A percentile compares a stretch with the other conserved stretches of the same genome.
Evolutionary conservation across 768 basidiomycete genomes (phyloP).

Genomic region (Boletellus ananiceps): DNA sequence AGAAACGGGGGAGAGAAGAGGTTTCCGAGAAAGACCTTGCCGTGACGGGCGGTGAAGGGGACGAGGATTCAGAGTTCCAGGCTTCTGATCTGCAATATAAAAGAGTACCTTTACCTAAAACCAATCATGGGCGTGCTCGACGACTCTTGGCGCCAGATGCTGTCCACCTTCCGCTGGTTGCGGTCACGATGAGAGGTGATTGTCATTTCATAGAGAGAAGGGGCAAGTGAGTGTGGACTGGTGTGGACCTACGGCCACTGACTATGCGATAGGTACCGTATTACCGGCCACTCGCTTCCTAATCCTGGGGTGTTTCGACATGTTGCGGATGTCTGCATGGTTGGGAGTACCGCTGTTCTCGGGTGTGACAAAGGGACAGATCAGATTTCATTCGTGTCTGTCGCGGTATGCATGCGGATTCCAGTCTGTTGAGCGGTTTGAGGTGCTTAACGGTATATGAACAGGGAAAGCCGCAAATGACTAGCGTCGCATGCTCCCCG

Average conservation of each 20-base stretch:
- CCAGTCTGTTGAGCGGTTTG: conserved; percentile 24
- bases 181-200: conserved; percentile 45
- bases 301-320: conserved; percentile 34
- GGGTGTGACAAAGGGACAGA: conserved; percentile 39
- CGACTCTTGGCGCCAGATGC: conserved; percentile 29
- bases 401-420: conserved; percentile 30
- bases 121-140: conserved; percentile 29
- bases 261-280: conserved; percentile 30
- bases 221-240: conserved; percentile 24
- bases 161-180: conserved; percentile 33
- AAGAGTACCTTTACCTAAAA: conserved; percentile 32
- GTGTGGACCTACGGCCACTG: conserved; percentile 7
- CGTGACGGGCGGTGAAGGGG: conserved; percentile 11
- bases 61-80: conserved; percentile 12
- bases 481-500: conserved; percentile 29
- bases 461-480: conserved; percentile 29
- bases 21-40: conserved; percentile 9
- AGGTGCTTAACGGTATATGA: conserved; percentile 22
- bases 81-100: conserved; percentile 21
- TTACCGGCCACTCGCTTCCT: conserved; percentile 37
- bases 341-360: conserved; percentile 39
- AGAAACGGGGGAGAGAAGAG: conserved; percentile 4
- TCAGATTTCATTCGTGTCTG: conserved; percentile 40
- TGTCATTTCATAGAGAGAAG: conserved; percentile 39
- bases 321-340: conserved; percentile 44